These are phyloP conservation scores for Paratinospora sagittata DNA, from an alignment of 164 flowering plant genomes.

Conservation along the genomic window DNA sequence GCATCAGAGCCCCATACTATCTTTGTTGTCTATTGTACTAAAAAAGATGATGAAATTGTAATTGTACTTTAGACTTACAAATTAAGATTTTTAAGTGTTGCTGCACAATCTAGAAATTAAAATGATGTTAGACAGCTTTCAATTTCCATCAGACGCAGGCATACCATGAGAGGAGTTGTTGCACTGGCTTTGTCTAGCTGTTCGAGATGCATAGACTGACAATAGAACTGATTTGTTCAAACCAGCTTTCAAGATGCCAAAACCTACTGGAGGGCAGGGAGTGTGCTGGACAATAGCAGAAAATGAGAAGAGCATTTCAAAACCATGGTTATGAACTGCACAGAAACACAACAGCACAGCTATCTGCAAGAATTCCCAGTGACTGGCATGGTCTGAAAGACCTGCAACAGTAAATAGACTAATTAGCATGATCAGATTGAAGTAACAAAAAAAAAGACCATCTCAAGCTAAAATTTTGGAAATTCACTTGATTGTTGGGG, in stretches of 20 bases:
- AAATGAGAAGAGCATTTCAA: constrained; percentile 76
- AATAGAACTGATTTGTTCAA: constrained; percentile 86
- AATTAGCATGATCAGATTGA: neutral
- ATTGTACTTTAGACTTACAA: neutral
- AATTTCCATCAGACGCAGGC: constrained; percentile 6
- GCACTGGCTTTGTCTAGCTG: constrained; percentile 25
- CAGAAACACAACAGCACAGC: constrained; percentile 79
- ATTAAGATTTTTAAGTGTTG: neutral
- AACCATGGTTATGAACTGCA: constrained; percentile 91
- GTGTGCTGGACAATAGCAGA: constrained; percentile 84
- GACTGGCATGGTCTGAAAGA: constrained; percentile 46
- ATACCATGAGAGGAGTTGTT: constrained; percentile 64
- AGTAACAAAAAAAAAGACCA: neutral
- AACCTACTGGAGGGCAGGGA: constrained; percentile 78
- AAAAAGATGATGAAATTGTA: neutral
- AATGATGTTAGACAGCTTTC: neutral
- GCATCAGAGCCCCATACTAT: neutral
- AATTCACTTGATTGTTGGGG: neutral
- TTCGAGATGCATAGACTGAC: constrained; percentile 69
- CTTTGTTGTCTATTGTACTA: neutral
- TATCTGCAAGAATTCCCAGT: constrained; percentile 72
- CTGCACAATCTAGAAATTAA: neutral
- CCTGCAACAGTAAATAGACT: constrained; percentile 40
- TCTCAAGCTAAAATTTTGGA: neutral
- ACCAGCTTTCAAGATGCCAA: constrained; percentile 94